Evolutionary conservation across 2,329 filamentous ascomycete genomes (phyloP), one percentile per base, ranked within the genome.

Genomic region (Sporothrix protearum): DNA sequence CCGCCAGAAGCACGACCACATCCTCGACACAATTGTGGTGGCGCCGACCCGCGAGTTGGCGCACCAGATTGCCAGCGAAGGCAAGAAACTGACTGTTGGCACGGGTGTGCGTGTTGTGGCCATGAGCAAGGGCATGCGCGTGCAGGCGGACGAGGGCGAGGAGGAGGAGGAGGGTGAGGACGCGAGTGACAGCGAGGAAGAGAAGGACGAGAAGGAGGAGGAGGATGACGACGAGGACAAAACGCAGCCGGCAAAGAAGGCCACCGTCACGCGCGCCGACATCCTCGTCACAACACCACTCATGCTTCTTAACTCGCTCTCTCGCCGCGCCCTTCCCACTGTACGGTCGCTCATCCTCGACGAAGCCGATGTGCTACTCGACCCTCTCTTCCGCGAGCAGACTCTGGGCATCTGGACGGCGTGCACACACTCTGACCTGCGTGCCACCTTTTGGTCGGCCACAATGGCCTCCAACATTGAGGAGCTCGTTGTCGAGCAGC

Each of bases 391-490:
- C 83, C 88, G 92, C 71, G 91, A 96, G 28, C 94, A 97, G 80
- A 97, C 94, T 0, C 84, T 96, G 49, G 86, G 87, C 3, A 90
- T 98, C 74, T 97, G 94, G 94, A 87, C 88, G 55, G 88, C 92
- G 2, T 95, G 95, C 79, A 89, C 84, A 2, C 89, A 90, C 75
- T 84, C 88, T 2, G 81, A 85, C n/a, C 83, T 98, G 9, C 87
- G 89, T 30, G 85, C 93, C 3, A 93, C 92, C 10, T 89, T 97
- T 73, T 99, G 95, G 94, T 98, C 96, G 16, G 96, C 96, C 16
- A 99, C 96, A 0, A 97, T 99, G 90, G 93, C 92, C 3, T 97
- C 95, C 19, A 96, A 91, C 76, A 92, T 98, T 55, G 96, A 99
- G 82, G 85, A 89, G 25, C 84, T 97, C 8, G 87, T 93, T 63